These are phyloP conservation scores for Leccinum arenicola DNA, from an alignment of 768 basidiomycete genomes.

Conservation along the genomic window DNA sequence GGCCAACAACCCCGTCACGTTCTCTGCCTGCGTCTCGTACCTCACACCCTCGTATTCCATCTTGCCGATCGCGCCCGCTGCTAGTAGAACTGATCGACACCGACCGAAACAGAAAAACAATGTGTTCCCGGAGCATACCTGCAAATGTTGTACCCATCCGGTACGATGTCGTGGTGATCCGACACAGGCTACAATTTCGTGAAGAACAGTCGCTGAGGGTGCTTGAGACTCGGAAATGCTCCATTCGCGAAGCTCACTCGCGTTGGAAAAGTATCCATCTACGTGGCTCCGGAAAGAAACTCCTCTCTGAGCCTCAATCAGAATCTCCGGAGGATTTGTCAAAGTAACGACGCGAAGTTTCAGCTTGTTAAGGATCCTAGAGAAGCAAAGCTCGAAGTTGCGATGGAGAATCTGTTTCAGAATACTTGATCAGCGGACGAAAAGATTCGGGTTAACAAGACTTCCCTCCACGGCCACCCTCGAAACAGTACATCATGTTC, in stretches of 20 bases:
- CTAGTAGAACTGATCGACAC: conserved; percentile 22
- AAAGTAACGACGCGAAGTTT: neutral
- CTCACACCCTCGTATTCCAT: conserved; percentile 40
- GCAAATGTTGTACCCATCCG: too few relatives aligned
- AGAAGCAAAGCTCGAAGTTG: conserved; percentile 3
- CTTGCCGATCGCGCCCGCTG: conserved; percentile 36
- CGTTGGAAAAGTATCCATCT: neutral
- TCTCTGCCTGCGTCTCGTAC: conserved; percentile 46
- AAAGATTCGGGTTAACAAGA: neutral
- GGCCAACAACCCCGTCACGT: conserved; percentile 51
- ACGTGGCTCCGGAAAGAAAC: neutral
- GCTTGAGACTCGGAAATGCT: neutral
- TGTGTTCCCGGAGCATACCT: too few relatives aligned
- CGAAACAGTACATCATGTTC: neutral
- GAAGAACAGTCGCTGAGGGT: too few relatives aligned
- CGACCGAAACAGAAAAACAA: neutral
- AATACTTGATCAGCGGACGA: neutral
- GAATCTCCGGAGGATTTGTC: too few relatives aligned
- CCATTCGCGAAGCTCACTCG: conserved; percentile 2
- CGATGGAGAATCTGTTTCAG: neutral
- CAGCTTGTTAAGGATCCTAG: neutral
- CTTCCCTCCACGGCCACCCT: neutral
- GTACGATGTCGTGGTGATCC: too few relatives aligned
- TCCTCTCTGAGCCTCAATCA: neutral
- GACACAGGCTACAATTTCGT: too few relatives aligned